Conservation (phyloP, 2,329 filamentous ascomycete genomes). For the Sphaerostilbella broomeana region DNA sequence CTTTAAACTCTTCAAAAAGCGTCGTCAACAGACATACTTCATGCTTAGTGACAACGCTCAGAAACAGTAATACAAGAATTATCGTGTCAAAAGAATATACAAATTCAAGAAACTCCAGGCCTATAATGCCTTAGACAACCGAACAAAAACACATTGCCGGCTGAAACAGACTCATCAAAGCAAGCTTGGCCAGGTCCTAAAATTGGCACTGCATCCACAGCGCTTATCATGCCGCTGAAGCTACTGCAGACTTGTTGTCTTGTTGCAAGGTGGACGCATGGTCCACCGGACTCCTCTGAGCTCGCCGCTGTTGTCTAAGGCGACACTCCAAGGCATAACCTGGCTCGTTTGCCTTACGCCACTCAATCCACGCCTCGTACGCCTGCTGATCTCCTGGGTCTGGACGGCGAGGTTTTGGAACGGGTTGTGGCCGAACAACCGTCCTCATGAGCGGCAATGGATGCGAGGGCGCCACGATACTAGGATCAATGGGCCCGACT, state of each 20-base stretch:
- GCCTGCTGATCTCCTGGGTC: conserved; percentile 36
- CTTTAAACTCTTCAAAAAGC: too few species aligned
- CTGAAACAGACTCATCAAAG: too few species aligned
- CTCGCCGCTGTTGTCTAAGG: conserved; percentile 35
- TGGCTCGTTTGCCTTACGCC: conserved; percentile 42
- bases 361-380: conserved; percentile 44
- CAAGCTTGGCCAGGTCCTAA: too few species aligned
- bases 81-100: too few species aligned
- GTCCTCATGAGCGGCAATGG: conserved; percentile 1
- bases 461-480: neutral
- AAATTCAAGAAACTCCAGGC: too few species aligned
- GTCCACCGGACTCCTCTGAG: conserved; percentile 20
- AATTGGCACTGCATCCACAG: too few species aligned
- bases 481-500: neutral
- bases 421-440: conserved; percentile 16
- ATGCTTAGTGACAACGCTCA: too few species aligned
- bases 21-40: too few species aligned
- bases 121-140: too few species aligned
- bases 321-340: conserved; percentile 42
- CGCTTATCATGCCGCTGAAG: neutral
- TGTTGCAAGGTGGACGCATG: conserved; percentile 6
- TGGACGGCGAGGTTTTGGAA: conserved; percentile 36
- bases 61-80: too few species aligned
- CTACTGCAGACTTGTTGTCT: conserved; percentile 3
- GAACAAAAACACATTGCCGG: too few species aligned